phyloP scores from a whole-genome alignment of 2,329 filamentous ascomycete species.

The Thelonectria rubi region DNA sequence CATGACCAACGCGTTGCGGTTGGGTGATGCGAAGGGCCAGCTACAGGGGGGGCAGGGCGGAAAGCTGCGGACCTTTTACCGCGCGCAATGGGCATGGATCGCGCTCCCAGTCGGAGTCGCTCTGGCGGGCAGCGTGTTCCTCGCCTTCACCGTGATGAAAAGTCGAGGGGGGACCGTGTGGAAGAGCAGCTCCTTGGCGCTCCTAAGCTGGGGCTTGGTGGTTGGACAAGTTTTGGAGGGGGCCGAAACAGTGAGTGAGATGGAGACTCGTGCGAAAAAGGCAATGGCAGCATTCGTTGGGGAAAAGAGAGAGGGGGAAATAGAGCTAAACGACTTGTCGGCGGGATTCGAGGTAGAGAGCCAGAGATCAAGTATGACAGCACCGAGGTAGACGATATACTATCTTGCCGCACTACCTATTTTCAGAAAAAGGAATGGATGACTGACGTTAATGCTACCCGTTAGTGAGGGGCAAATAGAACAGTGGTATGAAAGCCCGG shows the following conservation, averaged over 20 bases:
- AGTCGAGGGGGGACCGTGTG: neutral
- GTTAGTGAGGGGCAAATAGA: no score
- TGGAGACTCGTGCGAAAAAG: neutral
- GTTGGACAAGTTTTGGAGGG: neutral
- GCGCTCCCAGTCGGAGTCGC: neutral
- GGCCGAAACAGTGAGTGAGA: neutral
- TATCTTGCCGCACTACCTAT: no score
- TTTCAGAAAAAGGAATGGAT: no score
- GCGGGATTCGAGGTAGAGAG: no score
- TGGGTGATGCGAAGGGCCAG: constrained; percentile 4
- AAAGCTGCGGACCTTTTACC: constrained; percentile 2
- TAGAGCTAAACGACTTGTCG: neutral
- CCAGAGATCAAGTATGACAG: neutral
- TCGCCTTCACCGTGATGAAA: neutral
- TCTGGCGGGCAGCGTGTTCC: neutral
- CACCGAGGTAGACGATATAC: no score
- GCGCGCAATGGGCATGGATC: constrained; percentile 21
- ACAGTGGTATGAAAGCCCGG: no score
- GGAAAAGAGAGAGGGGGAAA: neutral
- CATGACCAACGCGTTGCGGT: constrained; percentile 25
- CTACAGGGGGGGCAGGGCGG: constrained; percentile 13
- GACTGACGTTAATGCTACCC: no score
- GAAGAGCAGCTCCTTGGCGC: neutral
- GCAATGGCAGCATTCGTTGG: neutral
- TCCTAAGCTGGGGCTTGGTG: neutral